Conservation (phyloP, 495 filamentous ascomycete species). For the Hyaloscypha variabilis region DNA sequence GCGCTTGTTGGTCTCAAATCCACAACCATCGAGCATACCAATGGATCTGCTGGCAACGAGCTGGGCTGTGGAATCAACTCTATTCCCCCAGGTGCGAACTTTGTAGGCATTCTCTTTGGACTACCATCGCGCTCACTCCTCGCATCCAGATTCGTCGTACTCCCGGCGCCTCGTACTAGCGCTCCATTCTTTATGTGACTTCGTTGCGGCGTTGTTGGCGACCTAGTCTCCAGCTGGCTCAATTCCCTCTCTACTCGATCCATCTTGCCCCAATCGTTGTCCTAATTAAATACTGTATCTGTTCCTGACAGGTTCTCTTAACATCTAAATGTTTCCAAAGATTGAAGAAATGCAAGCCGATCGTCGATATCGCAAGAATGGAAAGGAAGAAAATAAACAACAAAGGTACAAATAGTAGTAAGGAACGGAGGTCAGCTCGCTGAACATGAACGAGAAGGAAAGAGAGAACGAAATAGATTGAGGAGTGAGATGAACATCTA, state of each 20-base stretch:
- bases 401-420: neutral
- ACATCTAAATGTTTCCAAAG: neutral
- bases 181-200: slow-evolving; percentile 11
- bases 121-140: neutral
- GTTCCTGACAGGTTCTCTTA: neutral
- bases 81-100: neutral
- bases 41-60: neutral
- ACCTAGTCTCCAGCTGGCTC: neutral
- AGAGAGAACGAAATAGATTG: neutral
- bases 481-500: neutral
- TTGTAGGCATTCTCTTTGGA: neutral
- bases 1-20: neutral
- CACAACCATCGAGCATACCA: neutral
- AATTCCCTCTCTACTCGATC: neutral
- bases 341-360: neutral
- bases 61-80: slow-evolving; percentile 3
- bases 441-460: neutral
- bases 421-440: neutral
- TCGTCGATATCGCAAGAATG: neutral
- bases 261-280: neutral
- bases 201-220: slow-evolving; percentile 1
- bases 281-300: neutral
- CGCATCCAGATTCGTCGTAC: neutral
- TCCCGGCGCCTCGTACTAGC: neutral
- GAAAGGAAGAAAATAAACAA: neutral